Base-by-base conservation (phyloP, 305 asterid species). In the Fraxinus angustifolia region DNA sequence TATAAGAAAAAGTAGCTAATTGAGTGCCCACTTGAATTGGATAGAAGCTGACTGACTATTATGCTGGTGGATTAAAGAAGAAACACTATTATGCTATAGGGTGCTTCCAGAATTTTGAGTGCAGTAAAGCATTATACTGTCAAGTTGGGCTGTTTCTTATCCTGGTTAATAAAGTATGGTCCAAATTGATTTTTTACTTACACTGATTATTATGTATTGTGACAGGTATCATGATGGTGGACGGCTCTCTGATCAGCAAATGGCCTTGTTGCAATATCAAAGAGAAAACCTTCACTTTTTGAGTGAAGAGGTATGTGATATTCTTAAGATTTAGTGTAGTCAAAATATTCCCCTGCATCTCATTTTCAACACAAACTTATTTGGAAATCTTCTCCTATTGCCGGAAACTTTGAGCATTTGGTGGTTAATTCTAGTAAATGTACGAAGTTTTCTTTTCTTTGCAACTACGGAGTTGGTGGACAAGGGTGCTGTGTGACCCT, bases 211-310 rank as follows among this genome's bases (percentile, higher is more conserved):
- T 77, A 8, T 58, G 65, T 78, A 67, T 86, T 81, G 83, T 78
- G 83, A 82, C 85, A 96, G 99, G 91, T 93, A 96, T 88, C 96
- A 96, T 80, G 98, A 96, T 10, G 97, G 98, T 58, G 97, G 98
- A 21, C 90, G 98, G 48, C 92, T 96, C 48, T 96, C 98, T 60
- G 99, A 96, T 96, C 99, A 94, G 90, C 99, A 96, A 90, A 96
- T 96, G 98, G 98, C 99, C 34, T 86, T 96, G 86, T 84, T 96
- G 91, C 98, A 96, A 81, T 94, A 96, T 89, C 99, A 96, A 89
- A 93, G 95, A 78, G 99, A 96, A 90, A 96, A 96, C 89, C 92
- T 96, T 80, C 97, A 94, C 91, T 96, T 96, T 87, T 88, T 96
- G 75, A 92, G 97, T 81, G 99, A 96, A 91, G 99, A 94, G 98